phyloP scores from a whole-genome alignment of 2,329 filamentous ascomycete genomes.

The Xylaria digitata region DNA sequence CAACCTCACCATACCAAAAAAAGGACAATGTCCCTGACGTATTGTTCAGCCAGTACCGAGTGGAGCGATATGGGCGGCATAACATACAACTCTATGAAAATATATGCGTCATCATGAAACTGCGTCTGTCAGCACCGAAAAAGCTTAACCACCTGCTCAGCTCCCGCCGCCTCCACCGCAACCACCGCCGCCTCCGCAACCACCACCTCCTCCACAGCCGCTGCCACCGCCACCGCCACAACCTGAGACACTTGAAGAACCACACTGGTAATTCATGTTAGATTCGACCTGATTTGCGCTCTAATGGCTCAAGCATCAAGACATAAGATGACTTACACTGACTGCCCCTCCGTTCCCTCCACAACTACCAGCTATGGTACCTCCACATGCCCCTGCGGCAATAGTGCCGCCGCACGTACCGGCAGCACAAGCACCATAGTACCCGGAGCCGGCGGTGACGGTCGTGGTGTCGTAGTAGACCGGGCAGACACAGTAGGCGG shows the following conservation, averaged over 20 bases:
- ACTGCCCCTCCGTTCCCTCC: conserved; percentile 52
- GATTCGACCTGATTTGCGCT: background rate
- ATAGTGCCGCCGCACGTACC: conserved; percentile 61
- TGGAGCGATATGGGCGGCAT: too few relatives aligned
- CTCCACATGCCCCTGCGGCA: conserved; percentile 54
- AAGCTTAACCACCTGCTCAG: conserved; percentile 17
- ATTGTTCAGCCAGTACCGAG: background rate
- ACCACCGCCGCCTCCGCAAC: conserved; percentile 23
- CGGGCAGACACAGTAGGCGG: conserved; percentile 40
- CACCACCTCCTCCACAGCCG: conserved; percentile 31
- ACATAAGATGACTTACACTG: conserved; percentile 34
- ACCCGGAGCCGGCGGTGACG: conserved; percentile 50
- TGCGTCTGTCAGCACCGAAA: background rate
- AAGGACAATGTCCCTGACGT: background rate
- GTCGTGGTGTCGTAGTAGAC: conserved; percentile 51
- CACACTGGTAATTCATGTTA: conserved; percentile 38
- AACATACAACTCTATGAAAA: background rate
- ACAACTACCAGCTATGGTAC: conserved; percentile 48
- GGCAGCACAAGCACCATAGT: conserved; percentile 55
- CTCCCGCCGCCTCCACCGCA: conserved; percentile 43
- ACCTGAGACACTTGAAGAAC: conserved; percentile 34
- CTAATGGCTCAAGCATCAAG: background rate
- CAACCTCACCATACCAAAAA: background rate
- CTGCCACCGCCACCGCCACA: conserved; percentile 44
- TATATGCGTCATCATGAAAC: background rate